Percentiles rank a stretch among this genome's conserved stretches.
phyloP scores from a whole-genome alignment of 1,284 basidiomycete genomes.

The Cystobasidium pallidum region DNA sequence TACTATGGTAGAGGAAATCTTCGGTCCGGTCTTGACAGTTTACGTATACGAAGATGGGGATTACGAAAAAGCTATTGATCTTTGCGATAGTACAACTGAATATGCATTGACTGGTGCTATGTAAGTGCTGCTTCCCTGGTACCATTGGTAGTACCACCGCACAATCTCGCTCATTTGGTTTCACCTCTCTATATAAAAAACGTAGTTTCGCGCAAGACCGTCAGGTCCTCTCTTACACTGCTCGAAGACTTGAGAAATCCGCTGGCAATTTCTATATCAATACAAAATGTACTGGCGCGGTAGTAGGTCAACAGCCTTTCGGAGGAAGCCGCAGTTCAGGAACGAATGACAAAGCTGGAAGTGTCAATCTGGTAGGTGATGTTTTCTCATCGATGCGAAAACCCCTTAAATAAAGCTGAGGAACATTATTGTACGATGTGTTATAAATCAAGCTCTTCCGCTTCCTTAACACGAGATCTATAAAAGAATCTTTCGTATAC shows the following conservation, averaged over 20 bases:
- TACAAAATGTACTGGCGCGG: slow-evolving; percentile 67
- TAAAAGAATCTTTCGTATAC: slow-evolving; percentile 92
- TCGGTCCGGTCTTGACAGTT: slow-evolving; percentile 93
- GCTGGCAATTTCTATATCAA: slow-evolving; percentile 73
- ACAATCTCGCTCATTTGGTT: neutral
- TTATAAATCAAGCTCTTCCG: slow-evolving; percentile 50
- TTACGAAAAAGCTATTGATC: slow-evolving; percentile 78
- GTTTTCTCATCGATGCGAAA: neutral
- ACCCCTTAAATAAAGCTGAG: slow-evolving; percentile 17
- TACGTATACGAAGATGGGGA: slow-evolving; percentile 84
- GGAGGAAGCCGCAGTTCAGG: slow-evolving; percentile 90
- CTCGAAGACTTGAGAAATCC: slow-evolving; percentile 78
- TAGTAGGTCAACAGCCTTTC: slow-evolving; percentile 95
- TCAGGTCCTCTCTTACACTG: slow-evolving; percentile 71
- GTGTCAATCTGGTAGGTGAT: slow-evolving; percentile 80
- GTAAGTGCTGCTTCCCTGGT: slow-evolving; percentile 61
- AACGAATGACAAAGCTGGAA: slow-evolving; percentile 98
- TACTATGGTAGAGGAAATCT: slow-evolving; percentile 94
- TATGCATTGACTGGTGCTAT: slow-evolving; percentile 92
- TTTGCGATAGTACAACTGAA: slow-evolving; percentile 82
- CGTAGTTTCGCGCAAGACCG: slow-evolving; percentile 79
- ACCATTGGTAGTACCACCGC: too few relatives aligned
- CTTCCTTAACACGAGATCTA: slow-evolving; percentile 73
- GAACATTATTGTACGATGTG: too few relatives aligned
- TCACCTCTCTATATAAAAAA: neutral